Conservation (phyloP, 2,329 filamentous ascomycete genomes). For the Penicillium brevicompactum region DNA sequence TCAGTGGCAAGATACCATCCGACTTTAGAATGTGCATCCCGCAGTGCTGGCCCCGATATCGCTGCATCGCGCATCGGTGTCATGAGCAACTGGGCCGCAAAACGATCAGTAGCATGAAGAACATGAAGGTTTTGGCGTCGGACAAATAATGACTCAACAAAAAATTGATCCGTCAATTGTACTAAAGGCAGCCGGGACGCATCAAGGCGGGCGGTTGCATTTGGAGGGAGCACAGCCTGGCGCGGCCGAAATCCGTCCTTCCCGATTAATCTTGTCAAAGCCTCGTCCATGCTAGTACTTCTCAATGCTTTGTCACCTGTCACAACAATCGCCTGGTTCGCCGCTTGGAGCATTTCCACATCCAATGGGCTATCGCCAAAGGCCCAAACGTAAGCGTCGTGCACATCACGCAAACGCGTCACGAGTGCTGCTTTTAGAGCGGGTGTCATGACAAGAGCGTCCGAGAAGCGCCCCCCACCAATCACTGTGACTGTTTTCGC, state of each 20-base stretch:
- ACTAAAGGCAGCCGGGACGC: constrained; percentile 46
- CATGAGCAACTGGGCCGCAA: constrained; percentile 54
- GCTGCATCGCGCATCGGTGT: constrained; percentile 56
- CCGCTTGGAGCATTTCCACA: constrained; percentile 57
- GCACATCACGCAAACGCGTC: constrained; percentile 35
- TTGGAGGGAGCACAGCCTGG: constrained; percentile 52
- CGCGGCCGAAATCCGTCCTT: constrained; percentile 41
- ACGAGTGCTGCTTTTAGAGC: constrained; percentile 55
- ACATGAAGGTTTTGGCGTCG: constrained; percentile 28
- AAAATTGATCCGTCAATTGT: constrained; percentile 32
- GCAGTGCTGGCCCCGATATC: constrained; percentile 49
- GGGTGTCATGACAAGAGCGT: constrained; percentile 56
- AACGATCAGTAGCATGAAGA: constrained; percentile 50
- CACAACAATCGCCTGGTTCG: constrained; percentile 59
- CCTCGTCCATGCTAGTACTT: constrained; percentile 57
- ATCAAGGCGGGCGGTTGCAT: constrained; percentile 47
- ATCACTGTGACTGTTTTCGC: constrained; percentile 52
- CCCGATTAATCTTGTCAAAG: constrained; percentile 48
- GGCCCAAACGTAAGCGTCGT: constrained; percentile 51
- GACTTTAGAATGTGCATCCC: constrained; percentile 51
- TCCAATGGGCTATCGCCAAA: constrained; percentile 66
- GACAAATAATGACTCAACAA: constrained; percentile 29
- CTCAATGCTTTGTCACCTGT: constrained; percentile 51
- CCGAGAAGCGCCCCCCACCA: constrained; percentile 52
- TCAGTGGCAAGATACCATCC: constrained; percentile 59